phyloP scores from a whole-genome alignment of 2,329 filamentous ascomycete species.

The Leptographium galeiforme region DNA sequence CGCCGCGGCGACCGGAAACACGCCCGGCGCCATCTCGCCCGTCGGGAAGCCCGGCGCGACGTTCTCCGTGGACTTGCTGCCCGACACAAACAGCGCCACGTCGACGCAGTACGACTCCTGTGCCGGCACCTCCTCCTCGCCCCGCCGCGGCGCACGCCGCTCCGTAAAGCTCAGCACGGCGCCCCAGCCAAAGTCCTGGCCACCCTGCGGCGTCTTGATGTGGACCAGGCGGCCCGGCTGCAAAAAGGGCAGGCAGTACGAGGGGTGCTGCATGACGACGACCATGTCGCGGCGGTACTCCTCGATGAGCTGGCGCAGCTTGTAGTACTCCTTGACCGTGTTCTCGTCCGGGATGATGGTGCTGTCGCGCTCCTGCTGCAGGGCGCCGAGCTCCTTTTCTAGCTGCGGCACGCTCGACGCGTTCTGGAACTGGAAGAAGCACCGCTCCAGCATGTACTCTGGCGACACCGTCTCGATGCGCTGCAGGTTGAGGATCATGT shows the following conservation, averaged over 20 bases:
- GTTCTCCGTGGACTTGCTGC: slow-evolving; percentile 29
- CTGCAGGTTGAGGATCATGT: slow-evolving; percentile 96
- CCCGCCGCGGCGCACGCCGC: slow-evolving; percentile 49
- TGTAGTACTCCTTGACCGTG: slow-evolving; percentile 88
- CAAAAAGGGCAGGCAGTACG: slow-evolving; percentile 71
- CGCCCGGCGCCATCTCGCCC: slow-evolving; percentile 46
- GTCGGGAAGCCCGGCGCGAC: slow-evolving; percentile 24
- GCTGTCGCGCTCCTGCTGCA: slow-evolving; percentile 61
- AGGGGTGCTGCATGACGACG: slow-evolving; percentile 80
- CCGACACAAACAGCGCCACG: slow-evolving; percentile 53
- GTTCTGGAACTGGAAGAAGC: slow-evolving; percentile 97
- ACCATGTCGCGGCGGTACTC: slow-evolving; percentile 81
- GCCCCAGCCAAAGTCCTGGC: slow-evolving; percentile 87
- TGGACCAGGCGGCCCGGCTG: slow-evolving; percentile 78
- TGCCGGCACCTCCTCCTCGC: slow-evolving; percentile 52
- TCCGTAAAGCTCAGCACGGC: slow-evolving; percentile 63
- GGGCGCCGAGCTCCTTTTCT: slow-evolving; percentile 67
- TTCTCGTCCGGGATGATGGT: slow-evolving; percentile 75
- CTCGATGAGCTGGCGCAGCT: slow-evolving; percentile 71
- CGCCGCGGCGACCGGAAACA: slow-evolving; percentile 47
- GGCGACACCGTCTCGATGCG: slow-evolving; percentile 98
- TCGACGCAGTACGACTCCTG: slow-evolving; percentile 76
- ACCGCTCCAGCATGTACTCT: slow-evolving; percentile 96
- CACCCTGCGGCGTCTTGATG: slow-evolving; percentile 56
- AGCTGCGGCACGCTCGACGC: slow-evolving; percentile 71